These are phyloP conservation scores for Rhynchosporium secalis DNA, from an alignment of 2,329 filamentous ascomycete species.

Conservation along the genomic window DNA sequence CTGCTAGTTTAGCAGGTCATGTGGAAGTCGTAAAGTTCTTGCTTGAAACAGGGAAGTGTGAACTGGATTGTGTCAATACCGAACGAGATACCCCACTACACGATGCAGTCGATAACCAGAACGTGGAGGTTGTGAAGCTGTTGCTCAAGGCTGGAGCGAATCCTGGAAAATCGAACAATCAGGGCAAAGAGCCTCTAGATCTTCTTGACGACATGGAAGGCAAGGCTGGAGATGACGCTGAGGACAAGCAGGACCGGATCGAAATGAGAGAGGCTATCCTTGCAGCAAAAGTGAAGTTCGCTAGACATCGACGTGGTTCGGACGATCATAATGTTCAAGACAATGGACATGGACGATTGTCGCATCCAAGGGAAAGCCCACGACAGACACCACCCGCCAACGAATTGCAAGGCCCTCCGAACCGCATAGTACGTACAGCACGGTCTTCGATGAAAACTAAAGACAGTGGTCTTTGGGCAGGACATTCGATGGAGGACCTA, in stretches of 20 bases:
- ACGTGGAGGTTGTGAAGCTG: conserved; percentile 82
- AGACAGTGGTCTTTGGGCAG: conserved; percentile 62
- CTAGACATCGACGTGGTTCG: conserved; percentile 52
- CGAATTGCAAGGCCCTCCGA: conserved; percentile 24
- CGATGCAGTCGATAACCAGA: conserved; percentile 94
- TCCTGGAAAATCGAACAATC: conserved; percentile 85
- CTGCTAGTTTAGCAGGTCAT: conserved; percentile 84
- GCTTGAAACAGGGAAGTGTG: conserved; percentile 74
- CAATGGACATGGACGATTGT: conserved; percentile 45
- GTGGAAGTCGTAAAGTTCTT: conserved; percentile 85
- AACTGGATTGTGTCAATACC: conserved; percentile 67
- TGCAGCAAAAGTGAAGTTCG: conserved; percentile 57
- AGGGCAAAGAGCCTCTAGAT: conserved; percentile 88
- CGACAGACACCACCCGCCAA: conserved; percentile 53
- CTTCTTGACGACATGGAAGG: conserved; percentile 58
- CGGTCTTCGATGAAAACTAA: conserved; percentile 64
- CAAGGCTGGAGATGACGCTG: conserved; percentile 44
- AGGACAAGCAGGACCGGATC: conserved; percentile 47
- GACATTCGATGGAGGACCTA: conserved; percentile 20
- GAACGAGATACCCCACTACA: conserved; percentile 92
- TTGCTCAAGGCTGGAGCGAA: conserved; percentile 86
- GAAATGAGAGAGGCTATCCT: conserved; percentile 67
- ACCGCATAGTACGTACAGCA: conserved; percentile 51
- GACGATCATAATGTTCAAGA: conserved; percentile 53
- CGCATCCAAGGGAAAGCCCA: conserved; percentile 58